Conservation (phyloP, 2,329 filamentous ascomycete genomes). For the Chalaropsis thielavioides region DNA sequence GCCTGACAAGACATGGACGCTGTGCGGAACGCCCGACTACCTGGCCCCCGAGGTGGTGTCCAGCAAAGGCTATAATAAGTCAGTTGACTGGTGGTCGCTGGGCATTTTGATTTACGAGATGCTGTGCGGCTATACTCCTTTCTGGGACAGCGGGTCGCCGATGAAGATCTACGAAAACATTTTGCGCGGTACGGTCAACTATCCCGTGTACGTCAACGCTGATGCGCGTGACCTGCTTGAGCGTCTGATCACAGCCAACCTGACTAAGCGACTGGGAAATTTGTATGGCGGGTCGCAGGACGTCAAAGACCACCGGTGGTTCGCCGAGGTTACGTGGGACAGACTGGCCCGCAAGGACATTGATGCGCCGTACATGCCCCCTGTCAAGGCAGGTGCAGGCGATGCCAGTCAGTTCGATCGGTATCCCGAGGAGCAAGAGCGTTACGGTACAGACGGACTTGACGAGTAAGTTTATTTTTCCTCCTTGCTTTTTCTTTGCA, state of each 20-base stretch:
- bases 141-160: slow-evolving; percentile 94
- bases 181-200: slow-evolving; percentile 87
- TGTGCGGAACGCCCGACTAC: slow-evolving; percentile 95
- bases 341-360: slow-evolving; percentile 89
- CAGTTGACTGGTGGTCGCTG: slow-evolving; percentile 98
- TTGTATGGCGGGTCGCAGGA: slow-evolving; percentile 80
- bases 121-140: slow-evolving; percentile 96
- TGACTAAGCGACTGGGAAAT: slow-evolving; percentile 91
- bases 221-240: slow-evolving; percentile 89
- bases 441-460: slow-evolving; percentile 59
- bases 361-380: slow-evolving; percentile 92
- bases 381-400: slow-evolving; percentile 81
- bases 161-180: slow-evolving; percentile 99
- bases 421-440: slow-evolving; percentile 92
- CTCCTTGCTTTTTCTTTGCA: too few relatives aligned
- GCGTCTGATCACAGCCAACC: slow-evolving; percentile 81
- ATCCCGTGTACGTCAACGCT: slow-evolving; percentile 85
- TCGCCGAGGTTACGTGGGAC: slow-evolving; percentile 96
- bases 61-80: slow-evolving; percentile 99
- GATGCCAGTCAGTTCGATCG: slow-evolving; percentile 97
- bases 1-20: slow-evolving; percentile 96
- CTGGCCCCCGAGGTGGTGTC: slow-evolving; percentile 96
- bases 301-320: slow-evolving; percentile 93
- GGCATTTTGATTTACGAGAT: slow-evolving; percentile 99
- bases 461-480: slow-evolving; percentile 61